Evolutionary conservation across 2,329 filamentous ascomycete genomes (phyloP), one percentile per base, ranked within the genome.

Genomic region (Pestalotiopsis sp.): DNA sequence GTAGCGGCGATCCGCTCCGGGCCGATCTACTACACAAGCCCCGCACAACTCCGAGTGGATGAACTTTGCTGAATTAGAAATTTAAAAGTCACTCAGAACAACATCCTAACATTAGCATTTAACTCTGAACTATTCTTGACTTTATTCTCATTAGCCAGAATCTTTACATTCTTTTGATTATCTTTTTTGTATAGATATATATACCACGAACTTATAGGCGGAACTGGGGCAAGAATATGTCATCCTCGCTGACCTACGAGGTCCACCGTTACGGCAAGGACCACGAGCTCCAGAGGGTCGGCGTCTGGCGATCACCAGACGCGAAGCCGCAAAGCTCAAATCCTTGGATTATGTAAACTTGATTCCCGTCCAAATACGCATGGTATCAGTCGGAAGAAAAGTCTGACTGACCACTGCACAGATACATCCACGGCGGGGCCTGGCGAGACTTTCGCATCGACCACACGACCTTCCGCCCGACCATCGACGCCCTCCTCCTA

Each of bases 341-440:
- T 67, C 75, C 74, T 66, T 79, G 77, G 77, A 72, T 78, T 68
- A 69, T 79, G 77, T 79, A 70, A 27, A 3, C 23, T 7, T 31
- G 23, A 14, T 62, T n/a, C 9, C 17, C 14, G n/a, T 7, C n/a
- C 23, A 23, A 6, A 20, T 6, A n/a, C 56, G 3, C 31, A 36
- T 4, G 17, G 5, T 2, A 59, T 3, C 1, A 13, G 11, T 13
- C 4, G 23, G 13, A 20, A 7, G 11, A 9, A 9, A 25, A 7
- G 27, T 14, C 20, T 61, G 20, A 23, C 27, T 27, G 9, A 49
- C 38, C 11, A 3, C 13, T 56, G 23, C 45, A 20, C 31, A 83
- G 83, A 69, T 90, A 84, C 77, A 84, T 91, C 74, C 89, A 91
- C 75, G 89, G 89, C 72, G 89, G 89, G 70, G 88, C 85, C 70